Percentiles rank a stretch among this genome's conserved stretches.
Evolutionary conservation across 2,329 filamentous ascomycete species (phyloP).

Genomic region (Zasmidium angulare): DNA sequence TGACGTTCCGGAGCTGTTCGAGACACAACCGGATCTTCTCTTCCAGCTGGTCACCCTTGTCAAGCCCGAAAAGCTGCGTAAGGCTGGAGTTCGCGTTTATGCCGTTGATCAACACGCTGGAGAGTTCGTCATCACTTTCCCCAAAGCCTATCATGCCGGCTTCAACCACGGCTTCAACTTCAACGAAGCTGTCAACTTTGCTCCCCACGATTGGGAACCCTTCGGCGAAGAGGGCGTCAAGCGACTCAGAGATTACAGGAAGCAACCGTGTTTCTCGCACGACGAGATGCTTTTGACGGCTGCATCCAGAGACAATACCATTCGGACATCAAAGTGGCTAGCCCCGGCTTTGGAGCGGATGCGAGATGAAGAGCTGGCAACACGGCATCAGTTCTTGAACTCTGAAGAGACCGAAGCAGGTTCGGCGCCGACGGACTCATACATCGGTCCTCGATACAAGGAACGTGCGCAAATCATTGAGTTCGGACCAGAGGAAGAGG

Average conservation of each 20-base stretch:
- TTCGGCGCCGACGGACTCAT: constrained; percentile 33
- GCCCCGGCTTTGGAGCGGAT: constrained; percentile 82
- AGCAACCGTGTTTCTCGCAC: constrained; percentile 95
- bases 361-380: constrained; percentile 67
- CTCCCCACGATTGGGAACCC: constrained; percentile 91
- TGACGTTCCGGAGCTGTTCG: constrained; percentile 92
- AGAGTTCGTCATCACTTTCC: constrained; percentile 94
- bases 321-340: constrained; percentile 93
- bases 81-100: constrained; percentile 89
- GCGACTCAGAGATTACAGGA: constrained; percentile 79
- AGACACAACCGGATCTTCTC: constrained; percentile 91
- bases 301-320: constrained; percentile 73
- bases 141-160: constrained; percentile 93
- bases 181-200: constrained; percentile 98
- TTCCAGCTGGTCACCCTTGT: constrained; percentile 97
- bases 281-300: constrained; percentile 93
- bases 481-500: constrained; percentile 79
- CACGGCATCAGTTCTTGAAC: constrained; percentile 67
- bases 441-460: constrained; percentile 39
- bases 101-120: constrained; percentile 95
- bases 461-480: constrained; percentile 61
- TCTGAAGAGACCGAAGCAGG: constrained; percentile 49
- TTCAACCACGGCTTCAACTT: constrained; percentile 99
- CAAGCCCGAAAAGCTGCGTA: constrained; percentile 87
- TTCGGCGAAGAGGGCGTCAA: constrained; percentile 84